phyloP scores from a whole-genome alignment of 805 yeast genomes.

The Tetrapisispora iriomotensis region DNA sequence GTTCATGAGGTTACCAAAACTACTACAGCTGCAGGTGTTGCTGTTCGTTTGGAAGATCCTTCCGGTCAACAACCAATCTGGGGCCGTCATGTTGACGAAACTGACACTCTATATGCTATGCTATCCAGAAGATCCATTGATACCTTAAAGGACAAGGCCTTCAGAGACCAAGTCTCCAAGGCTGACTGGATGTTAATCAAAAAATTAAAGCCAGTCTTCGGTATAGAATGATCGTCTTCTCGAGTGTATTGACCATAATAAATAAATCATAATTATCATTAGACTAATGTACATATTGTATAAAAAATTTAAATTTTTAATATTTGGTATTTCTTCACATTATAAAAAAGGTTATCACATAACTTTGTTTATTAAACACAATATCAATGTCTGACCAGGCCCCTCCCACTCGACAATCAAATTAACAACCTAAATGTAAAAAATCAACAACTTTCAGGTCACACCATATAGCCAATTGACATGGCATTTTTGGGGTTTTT shows the following conservation, averaged over 20 bases:
- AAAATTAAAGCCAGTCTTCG: conserved; percentile 80
- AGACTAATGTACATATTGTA: too few species aligned
- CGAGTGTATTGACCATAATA: neutral
- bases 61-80: conserved; percentile 90
- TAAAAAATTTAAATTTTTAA: too few species aligned
- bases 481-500: too few species aligned
- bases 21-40: conserved; percentile 95
- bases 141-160: conserved; percentile 96
- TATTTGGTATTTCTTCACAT: too few species aligned
- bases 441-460: too few species aligned
- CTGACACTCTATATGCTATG: conserved; percentile 82
- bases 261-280: neutral
- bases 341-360: too few species aligned
- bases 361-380: too few species aligned
- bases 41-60: conserved; percentile 92
- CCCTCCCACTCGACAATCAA: too few species aligned
- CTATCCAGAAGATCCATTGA: conserved; percentile 85
- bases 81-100: conserved; percentile 98
- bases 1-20: conserved; percentile 78
- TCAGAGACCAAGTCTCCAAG: conserved; percentile 86
- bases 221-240: conserved; percentile 39
- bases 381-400: too few species aligned
- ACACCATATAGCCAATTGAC: too few species aligned
- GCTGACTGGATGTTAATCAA: conserved; percentile 93
- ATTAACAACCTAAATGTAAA: too few species aligned